Conservation (phyloP, 148 eudicot species). For the Oxyria digyna region DNA sequence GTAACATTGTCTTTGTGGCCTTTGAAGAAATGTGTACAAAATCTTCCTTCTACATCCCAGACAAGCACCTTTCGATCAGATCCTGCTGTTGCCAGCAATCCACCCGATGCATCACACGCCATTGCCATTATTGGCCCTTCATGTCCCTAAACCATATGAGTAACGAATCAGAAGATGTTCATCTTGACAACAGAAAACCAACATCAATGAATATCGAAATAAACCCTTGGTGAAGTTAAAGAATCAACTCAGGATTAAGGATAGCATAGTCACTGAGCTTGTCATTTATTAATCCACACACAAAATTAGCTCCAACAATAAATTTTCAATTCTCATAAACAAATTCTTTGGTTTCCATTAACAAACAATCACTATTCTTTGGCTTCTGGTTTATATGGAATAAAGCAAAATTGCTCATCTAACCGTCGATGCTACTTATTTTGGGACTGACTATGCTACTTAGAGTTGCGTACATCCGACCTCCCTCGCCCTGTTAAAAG, state of each 20-base stretch:
- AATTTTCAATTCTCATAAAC: not conserved
- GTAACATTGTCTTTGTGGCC: conserved; percentile 84
- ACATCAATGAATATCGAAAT: not conserved
- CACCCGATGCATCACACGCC: conserved; percentile 88
- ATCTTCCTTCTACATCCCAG: conserved; percentile 92
- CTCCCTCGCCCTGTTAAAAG: too few relatives aligned
- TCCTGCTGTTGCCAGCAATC: conserved; percentile 94
- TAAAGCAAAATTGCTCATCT: too few relatives aligned
- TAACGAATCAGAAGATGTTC: not conserved
- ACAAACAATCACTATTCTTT: not conserved
- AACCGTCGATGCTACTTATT: too few relatives aligned
- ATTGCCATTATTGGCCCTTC: conserved; percentile 87
- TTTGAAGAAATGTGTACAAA: conserved; percentile 85
- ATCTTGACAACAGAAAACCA: not conserved
- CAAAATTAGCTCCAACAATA: not conserved
- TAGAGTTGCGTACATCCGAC: too few relatives aligned
- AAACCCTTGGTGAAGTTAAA: not conserved
- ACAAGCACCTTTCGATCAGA: conserved; percentile 84
- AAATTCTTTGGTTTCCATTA: too few relatives aligned
- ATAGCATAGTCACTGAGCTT: not conserved
- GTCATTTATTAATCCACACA: not conserved
- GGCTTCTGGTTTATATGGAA: too few relatives aligned
- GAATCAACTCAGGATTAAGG: not conserved
- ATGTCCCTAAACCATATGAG: conserved; percentile 45
- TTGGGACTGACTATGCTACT: too few relatives aligned